Evolutionary conservation across 805 yeast species (phyloP), one percentile per base, ranked within the genome.

Genomic region (Hagleromyces aurorensis): DNA sequence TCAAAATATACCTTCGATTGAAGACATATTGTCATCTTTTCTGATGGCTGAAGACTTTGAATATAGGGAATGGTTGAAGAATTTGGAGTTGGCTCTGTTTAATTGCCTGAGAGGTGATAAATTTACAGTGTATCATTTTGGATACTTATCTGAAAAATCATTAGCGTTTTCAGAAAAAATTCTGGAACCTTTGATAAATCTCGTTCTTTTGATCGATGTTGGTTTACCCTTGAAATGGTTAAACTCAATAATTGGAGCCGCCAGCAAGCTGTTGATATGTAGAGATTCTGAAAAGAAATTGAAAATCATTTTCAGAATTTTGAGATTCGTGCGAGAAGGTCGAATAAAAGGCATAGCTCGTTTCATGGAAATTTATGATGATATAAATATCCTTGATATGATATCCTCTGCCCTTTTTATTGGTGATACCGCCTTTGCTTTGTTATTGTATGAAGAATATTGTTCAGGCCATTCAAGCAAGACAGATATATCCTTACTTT

Each of bases 381-480:
- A 23, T 3, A 25, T 63, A 7, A 33, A 45, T 13, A 13, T 49
- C 5, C 20, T 24, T 9, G 7, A 8, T 6, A 14, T n/a, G n/a
- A n/a, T n/a, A n/a, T n/a, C n/a, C n/a, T n/a, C n/a, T n/a, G n/a
- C n/a, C n/a, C n/a, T n/a, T n/a, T n/a, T n/a, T n/a, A n/a, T n/a
- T 13, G 53, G 46, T 1, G 36, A 51, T 27, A 29, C 36, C 9
- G 45, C 50, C 11, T 44, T 63, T 20, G 62, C 67, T 1, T 40
- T 56, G 13, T 36, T 59, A 38, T 19, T 64, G 1, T 51, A 56
- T 29, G 72, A 67, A 31, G 61, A 58, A 24, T 25, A 44, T 5
- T 25, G 23, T 20, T 33, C 38, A 37, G 16, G 19, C n/a, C 6
- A 24, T 12, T n/a, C 8, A 25, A 20, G 13, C 11, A 33, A 17